These are phyloP conservation scores for Sarocladiaceae sp. DNA, from an alignment of 2,329 filamentous ascomycete genomes.

Conservation along the genomic window DNA sequence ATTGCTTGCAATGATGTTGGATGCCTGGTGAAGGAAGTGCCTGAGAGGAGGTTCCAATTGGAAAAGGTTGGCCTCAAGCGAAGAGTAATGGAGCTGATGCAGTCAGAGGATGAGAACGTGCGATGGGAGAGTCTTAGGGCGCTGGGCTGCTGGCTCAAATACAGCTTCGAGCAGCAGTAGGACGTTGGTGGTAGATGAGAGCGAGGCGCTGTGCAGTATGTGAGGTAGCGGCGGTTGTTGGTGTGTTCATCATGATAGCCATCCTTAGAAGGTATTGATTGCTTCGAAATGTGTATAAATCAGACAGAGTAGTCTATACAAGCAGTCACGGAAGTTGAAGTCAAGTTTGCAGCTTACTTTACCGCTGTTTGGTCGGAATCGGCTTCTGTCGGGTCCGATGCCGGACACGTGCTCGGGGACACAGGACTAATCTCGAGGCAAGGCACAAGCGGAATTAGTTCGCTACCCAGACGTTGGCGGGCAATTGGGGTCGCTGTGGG, in stretches of 20 bases:
- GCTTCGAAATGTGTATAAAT: conserved; percentile 1
- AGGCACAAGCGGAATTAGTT: too few relatives aligned
- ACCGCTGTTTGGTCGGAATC: background rate
- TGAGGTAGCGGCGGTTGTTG: background rate
- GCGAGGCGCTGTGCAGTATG: background rate
- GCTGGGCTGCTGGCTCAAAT: conserved; percentile 63
- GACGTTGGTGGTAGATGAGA: too few relatives aligned
- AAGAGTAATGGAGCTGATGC: conserved; percentile 91
- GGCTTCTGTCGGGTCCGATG: background rate
- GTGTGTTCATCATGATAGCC: background rate
- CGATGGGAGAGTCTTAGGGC: conserved; percentile 90
- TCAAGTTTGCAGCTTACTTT: background rate
- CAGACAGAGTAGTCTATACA: background rate
- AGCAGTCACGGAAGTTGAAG: background rate
- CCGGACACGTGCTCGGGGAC: conserved; percentile 6
- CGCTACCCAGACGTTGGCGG: background rate
- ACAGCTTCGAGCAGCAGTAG: conserved; percentile 50
- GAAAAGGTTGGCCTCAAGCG: conserved; percentile 84
- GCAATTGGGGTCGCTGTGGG: background rate
- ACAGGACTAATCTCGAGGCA: background rate
- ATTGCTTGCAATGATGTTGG: conserved; percentile 93
- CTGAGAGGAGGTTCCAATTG: conserved; percentile 73
- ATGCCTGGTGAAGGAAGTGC: conserved; percentile 82
- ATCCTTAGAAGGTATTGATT: conserved; percentile 4
- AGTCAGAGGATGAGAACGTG: conserved; percentile 80